phyloP scores from a whole-genome alignment of 352 stramenopile genomes.

The Plasmopara muralis region DNA sequence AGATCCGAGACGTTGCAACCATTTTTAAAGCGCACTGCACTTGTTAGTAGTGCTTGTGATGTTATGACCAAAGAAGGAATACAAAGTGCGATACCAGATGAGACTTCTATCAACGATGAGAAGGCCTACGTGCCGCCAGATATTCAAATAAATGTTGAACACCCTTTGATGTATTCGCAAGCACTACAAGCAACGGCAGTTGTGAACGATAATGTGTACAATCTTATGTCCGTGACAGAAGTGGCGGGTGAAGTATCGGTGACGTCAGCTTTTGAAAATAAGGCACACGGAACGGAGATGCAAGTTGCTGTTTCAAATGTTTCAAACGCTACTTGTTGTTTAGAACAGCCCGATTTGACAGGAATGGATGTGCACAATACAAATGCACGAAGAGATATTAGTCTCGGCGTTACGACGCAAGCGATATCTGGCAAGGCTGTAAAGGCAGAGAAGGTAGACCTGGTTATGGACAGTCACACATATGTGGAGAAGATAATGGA shows the following conservation, averaged over 20 bases:
- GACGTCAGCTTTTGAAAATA: constrained; percentile 1
- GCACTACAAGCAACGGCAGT: neutral
- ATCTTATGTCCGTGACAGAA: too few species aligned
- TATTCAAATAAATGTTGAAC: too few species aligned
- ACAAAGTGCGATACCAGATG: neutral
- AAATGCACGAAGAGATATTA: neutral
- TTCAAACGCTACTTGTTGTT: neutral
- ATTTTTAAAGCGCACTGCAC: constrained; percentile 1
- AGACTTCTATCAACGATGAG: neutral
- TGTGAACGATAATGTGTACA: neutral
- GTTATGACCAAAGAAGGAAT: neutral
- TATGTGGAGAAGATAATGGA: constrained; percentile 30
- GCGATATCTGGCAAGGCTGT: neutral
- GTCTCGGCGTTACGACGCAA: neutral
- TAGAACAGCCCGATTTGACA: constrained; percentile 1
- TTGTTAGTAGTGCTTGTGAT: neutral
- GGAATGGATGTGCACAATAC: neutral
- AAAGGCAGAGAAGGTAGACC: constrained; percentile 6
- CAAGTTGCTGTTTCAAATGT: neutral
- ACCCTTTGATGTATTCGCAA: too few species aligned
- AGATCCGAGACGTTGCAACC: constrained; percentile 5
- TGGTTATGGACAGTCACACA: constrained; percentile 26
- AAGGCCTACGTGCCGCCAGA: neutral
- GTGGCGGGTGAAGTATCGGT: neutral
- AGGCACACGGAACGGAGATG: neutral